A percentile compares a stretch with the other conserved stretches of the same genome.
These are phyloP conservation scores for Thalassiosira sp. DNA, from an alignment of 352 stramenopile species.

Conservation along the genomic window DNA sequence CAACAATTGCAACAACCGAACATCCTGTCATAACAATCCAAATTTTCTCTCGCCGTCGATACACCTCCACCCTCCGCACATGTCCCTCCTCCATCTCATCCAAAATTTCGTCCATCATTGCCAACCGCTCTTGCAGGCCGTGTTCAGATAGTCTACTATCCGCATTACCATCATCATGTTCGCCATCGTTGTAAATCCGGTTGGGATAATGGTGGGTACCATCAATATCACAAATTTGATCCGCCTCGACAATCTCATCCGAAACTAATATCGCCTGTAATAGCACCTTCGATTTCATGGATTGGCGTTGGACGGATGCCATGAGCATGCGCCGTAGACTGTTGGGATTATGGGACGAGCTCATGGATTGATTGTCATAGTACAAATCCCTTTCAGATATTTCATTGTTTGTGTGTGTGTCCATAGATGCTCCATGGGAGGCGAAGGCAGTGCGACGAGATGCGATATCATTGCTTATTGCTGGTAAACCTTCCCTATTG, in stretches of 20 bases:
- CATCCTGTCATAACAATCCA: too few relatives aligned
- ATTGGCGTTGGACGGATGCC: background rate
- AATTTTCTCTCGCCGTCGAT: background rate
- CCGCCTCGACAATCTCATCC: conserved; percentile 12
- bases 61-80: background rate
- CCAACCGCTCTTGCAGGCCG: background rate
- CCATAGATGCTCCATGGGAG: too few relatives aligned
- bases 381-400: too few relatives aligned
- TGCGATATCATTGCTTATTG: too few relatives aligned
- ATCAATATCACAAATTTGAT: background rate
- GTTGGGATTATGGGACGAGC: background rate
- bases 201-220: background rate
- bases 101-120: background rate
- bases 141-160: background rate
- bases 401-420: too few relatives aligned
- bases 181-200: too few relatives aligned
- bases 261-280: conserved; percentile 1
- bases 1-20: too few relatives aligned
- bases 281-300: background rate
- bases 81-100: conserved; percentile 4
- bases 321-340: background rate
- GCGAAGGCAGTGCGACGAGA: too few relatives aligned
- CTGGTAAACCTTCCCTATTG: too few relatives aligned
- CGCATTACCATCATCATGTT: background rate
- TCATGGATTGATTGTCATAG: too few relatives aligned